A percentile compares a stretch with the other conserved stretches of the same genome.
These are phyloP conservation scores for Alliaria petiolata DNA, from an alignment of 345 rosid species.

Conservation along the genomic window DNA sequence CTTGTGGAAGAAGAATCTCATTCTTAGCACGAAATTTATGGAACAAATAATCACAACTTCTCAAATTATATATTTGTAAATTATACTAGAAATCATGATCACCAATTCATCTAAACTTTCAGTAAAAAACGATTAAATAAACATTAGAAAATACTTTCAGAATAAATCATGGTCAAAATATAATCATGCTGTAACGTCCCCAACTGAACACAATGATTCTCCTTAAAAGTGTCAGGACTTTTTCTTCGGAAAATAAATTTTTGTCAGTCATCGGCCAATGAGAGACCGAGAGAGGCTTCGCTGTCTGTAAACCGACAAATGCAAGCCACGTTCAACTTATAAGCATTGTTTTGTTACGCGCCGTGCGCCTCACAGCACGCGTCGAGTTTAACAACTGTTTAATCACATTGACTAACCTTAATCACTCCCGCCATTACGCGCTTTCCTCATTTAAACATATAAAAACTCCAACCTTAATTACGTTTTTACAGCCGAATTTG, in stretches of 20 bases:
- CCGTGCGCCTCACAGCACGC: neutral
- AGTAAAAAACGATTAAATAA: no score
- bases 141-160: no score
- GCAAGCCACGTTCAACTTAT: neutral
- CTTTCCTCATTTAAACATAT: neutral
- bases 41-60: no score
- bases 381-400: neutral
- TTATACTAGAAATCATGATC: no score
- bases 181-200: neutral
- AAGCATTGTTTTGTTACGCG: neutral
- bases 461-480: neutral
- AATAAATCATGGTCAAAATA: neutral
- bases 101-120: no score
- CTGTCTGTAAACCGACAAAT: neutral
- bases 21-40: no score
- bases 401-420: conserved; percentile 1
- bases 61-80: no score
- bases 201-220: no score
- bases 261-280: neutral
- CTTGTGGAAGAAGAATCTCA: no score
- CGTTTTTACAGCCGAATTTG: neutral
- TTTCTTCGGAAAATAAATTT: no score
- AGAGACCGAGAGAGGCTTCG: neutral
- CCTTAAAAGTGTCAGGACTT: no score
- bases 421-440: conserved; percentile 19